Conservation (phyloP, 2,329 filamentous ascomycete genomes). For the Aspergillus quadrilineatus region DNA sequence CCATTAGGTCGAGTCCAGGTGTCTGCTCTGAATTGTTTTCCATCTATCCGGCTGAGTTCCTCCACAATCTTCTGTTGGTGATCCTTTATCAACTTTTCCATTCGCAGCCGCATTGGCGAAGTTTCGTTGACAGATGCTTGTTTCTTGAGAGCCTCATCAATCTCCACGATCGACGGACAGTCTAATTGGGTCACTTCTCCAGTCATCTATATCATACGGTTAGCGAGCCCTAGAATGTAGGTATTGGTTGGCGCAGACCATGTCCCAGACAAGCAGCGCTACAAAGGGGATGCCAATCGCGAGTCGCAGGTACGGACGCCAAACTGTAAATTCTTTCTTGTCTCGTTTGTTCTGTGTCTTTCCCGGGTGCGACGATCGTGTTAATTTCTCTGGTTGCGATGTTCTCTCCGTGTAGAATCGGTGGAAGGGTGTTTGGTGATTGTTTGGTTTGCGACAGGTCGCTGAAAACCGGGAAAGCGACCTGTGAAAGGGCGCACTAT, state of each 20-base stretch:
- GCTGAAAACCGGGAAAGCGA: conserved; percentile 29
- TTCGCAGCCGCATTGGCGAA: conserved; percentile 94
- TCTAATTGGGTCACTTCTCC: conserved; percentile 40
- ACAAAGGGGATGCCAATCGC: conserved; percentile 52
- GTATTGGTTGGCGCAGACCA: conserved; percentile 37
- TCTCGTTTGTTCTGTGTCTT: conserved; percentile 18
- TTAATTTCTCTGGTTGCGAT: not conserved
- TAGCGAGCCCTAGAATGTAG: conserved; percentile 1
- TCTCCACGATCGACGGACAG: conserved; percentile 71
- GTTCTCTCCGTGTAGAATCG: not conserved
- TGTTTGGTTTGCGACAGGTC: conserved; percentile 23
- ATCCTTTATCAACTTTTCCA: conserved; percentile 94
- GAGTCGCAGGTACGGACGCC: conserved; percentile 49
- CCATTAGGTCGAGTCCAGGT: conserved; percentile 85
- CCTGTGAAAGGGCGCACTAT: conserved; percentile 35
- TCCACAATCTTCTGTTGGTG: conserved; percentile 86
- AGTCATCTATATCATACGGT: conserved; percentile 30
- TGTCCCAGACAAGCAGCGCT: conserved; percentile 51
- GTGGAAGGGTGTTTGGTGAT: conserved; percentile 18
- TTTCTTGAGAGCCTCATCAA: conserved; percentile 77
- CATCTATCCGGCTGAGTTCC: conserved; percentile 80
- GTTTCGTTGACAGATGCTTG: conserved; percentile 70
- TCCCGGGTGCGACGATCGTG: conserved; percentile 15
- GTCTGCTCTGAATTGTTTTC: conserved; percentile 76
- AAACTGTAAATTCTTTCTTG: conserved; percentile 38